Evolutionary conservation across 768 basidiomycete genomes (phyloP), one percentile per base, ranked within the genome.

Genomic region (Candolleomyces aberdarensis): DNA sequence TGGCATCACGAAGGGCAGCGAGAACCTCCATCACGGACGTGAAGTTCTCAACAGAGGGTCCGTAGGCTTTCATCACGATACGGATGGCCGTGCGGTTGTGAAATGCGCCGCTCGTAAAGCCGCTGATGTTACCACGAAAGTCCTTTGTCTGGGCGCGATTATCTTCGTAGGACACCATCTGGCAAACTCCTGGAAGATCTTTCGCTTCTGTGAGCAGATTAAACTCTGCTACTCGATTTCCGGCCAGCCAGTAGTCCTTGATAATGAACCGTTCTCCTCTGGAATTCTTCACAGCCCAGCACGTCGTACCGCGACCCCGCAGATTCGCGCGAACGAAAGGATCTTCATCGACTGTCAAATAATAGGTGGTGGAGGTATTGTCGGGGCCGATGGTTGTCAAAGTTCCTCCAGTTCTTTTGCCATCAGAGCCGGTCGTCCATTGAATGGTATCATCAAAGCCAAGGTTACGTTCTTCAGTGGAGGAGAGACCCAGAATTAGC

Each of bases 381-480:
- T 36, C 15, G 32, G 31, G 7, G 15, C 31, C 53, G 9, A 10
- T 17, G 14, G 31, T 40, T 36, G 11, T 13, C 32, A 54, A 17
- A 20, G 31, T 36, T 3, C 53, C 53, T 6, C 32, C 15, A 8
- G 19, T 13, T 36, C 40, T 54, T 36, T 20, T 36, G 53, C 36
- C 53, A 26, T 48, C 14, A 4, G 10, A 19, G 41, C 22, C 49
- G 32, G 29, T 39, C n/a, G 22, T 43, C 58, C 58, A 59, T 51
- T 46, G 31, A 48, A 59, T 46, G 54, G 14, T 40, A 43, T 40
- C 13, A 29, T 60, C 59, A 13, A 60, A 39, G 3, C 59, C 59
- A n/a, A 51, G 19, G 3, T 39, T 5, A 4, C 17, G 22, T 8
- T 43, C 52, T 20, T 60, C 59, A 17, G 17, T 40, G 22, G 59